phyloP scores from a whole-genome alignment of 2,329 filamentous ascomycete species.

The Aureobasidium uvarum region DNA sequence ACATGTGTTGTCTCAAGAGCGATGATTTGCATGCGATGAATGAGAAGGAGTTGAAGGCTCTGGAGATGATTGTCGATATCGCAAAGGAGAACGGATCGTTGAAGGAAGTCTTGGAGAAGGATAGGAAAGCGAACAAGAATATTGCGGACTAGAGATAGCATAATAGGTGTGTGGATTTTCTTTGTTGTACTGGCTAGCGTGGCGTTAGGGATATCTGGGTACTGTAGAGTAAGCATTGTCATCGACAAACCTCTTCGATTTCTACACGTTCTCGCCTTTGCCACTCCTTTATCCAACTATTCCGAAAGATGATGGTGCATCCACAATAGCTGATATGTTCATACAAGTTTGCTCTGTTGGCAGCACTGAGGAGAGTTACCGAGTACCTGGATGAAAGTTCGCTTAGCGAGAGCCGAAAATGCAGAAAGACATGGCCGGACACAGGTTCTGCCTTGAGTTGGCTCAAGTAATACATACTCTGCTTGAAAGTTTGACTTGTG shows the following conservation, averaged over 20 bases:
- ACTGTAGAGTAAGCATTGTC: not conserved
- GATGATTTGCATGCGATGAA: constrained; percentile 33
- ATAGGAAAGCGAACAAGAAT: not conserved
- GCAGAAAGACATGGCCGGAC: no score
- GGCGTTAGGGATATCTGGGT: not conserved
- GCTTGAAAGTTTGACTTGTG: no score
- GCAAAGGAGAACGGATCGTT: constrained; percentile 29
- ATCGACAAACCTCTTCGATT: not conserved
- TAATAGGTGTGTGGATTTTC: not conserved
- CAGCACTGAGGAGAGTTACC: no score
- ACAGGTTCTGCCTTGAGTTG: no score
- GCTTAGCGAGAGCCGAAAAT: no score
- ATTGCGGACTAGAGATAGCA: not conserved
- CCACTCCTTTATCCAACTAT: no score
- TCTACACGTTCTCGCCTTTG: not conserved
- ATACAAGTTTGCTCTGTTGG: no score
- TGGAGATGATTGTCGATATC: constrained; percentile 37
- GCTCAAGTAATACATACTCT: no score
- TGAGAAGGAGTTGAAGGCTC: constrained; percentile 32
- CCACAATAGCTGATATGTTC: no score
- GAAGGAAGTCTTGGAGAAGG: not conserved
- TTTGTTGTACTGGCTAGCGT: not conserved
- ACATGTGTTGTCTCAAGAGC: constrained; percentile 40
- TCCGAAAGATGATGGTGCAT: no score
- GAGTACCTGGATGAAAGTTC: no score